Evolutionary conservation across 208 protist species (phyloP).

Genomic region (Trypanosoma boissoni): DNA sequence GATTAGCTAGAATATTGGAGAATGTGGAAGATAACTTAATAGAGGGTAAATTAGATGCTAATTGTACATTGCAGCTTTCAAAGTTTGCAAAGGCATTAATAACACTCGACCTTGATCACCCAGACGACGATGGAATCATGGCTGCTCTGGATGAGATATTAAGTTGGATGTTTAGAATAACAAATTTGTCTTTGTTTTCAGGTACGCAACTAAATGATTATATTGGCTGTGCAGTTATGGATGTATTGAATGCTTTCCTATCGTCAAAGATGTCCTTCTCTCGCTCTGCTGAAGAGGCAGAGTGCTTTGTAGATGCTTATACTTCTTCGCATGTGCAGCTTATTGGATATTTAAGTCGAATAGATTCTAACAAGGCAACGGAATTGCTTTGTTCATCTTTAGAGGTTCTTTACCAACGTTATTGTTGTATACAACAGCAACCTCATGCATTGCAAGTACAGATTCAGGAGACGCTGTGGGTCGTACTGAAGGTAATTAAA

Average conservation of each 20-base stretch:
- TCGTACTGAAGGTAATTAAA: constrained; percentile 45
- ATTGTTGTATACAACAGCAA: not conserved
- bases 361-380: constrained; percentile 15
- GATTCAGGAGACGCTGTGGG: constrained; percentile 61
- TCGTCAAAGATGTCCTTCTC: constrained; percentile 12
- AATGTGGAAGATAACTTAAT: constrained; percentile 22
- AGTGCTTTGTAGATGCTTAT: constrained; percentile 58
- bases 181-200: not conserved
- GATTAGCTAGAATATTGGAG: constrained; percentile 19
- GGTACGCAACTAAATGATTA: not conserved
- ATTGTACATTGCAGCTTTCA: constrained; percentile 15
- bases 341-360: constrained; percentile 59
- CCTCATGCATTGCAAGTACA: not conserved
- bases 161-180: constrained; percentile 25
- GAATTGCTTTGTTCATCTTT: constrained; percentile 14
- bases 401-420: constrained; percentile 3
- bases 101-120: constrained; percentile 26
- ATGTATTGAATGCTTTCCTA: constrained; percentile 23
- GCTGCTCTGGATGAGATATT: constrained; percentile 67
- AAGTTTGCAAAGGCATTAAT: constrained; percentile 24
- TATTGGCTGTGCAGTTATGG: not conserved
- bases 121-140: constrained; percentile 61
- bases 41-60: constrained; percentile 1
- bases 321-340: constrained; percentile 64
- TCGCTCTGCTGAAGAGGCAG: constrained; percentile 34